Evolutionary conservation across 1,284 basidiomycete species (phyloP).

Genomic region (Ganoderma lingzhi): DNA sequence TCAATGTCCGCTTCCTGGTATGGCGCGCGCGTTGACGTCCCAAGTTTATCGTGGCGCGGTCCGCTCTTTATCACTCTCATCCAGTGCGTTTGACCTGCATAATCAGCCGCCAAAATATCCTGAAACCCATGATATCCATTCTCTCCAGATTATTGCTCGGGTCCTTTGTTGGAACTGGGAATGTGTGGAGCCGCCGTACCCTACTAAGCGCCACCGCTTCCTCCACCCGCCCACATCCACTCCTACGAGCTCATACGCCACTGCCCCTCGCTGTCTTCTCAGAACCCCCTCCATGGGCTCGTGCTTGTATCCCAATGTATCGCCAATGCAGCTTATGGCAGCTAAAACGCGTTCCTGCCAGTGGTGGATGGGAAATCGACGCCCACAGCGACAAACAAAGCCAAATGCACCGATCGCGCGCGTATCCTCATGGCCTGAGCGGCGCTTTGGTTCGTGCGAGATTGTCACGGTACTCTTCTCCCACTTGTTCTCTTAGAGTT

Average conservation of each 20-base stretch:
- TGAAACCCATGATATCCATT: neutral
- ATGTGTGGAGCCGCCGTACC: neutral
- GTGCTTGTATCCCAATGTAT: neutral
- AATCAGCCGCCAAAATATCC: neutral
- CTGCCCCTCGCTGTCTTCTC: neutral
- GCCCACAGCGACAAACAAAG: constrained; percentile 25
- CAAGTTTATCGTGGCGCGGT: neutral
- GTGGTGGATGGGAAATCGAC: neutral
- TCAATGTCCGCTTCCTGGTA: neutral
- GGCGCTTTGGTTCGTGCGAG: neutral
- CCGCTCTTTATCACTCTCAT: neutral
- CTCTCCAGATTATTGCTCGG: neutral
- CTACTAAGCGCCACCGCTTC: neutral
- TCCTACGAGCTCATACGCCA: neutral
- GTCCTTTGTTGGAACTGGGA: neutral
- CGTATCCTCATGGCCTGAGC: neutral
- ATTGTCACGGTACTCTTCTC: neutral
- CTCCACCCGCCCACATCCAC: neutral
- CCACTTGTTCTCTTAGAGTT: neutral
- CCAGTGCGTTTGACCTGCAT: neutral
- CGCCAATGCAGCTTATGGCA: neutral
- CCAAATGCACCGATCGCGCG: constrained; percentile 12
- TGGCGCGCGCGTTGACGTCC: neutral
- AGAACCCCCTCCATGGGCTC: neutral
- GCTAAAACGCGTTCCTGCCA: neutral